Conservation (phyloP, 768 basidiomycete genomes). For the Galerina marginata region DNA sequence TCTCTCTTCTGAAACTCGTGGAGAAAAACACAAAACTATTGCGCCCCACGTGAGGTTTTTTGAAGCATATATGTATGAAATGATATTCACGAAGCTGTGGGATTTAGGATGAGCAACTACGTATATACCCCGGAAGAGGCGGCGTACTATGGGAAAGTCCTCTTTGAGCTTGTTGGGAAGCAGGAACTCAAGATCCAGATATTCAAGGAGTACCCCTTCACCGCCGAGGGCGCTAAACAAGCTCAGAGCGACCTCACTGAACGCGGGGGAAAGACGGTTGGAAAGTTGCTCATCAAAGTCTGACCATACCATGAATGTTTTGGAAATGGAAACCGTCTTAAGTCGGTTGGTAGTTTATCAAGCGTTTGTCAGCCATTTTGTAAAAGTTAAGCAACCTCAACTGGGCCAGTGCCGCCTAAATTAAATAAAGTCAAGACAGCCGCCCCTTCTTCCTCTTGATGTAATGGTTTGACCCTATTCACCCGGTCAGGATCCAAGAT, state of each 20-base stretch:
- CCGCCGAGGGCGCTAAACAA: constrained; percentile 74
- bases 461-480: too few species aligned
- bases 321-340: background rate
- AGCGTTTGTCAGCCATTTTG: too few species aligned
- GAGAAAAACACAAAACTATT: constrained; percentile 83
- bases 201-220: constrained; percentile 83
- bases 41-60: constrained; percentile 68
- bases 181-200: constrained; percentile 71
- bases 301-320: background rate
- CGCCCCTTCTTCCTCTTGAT: too few species aligned
- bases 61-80: background rate
- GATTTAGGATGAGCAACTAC: constrained; percentile 70
- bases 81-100: background rate
- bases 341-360: too few species aligned
- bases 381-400: too few species aligned
- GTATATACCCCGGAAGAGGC: constrained; percentile 76
- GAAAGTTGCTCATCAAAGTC: constrained; percentile 87
- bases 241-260: constrained; percentile 77
- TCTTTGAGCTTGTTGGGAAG: constrained; percentile 64
- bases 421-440: too few species aligned
- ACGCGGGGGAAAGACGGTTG: constrained; percentile 73
- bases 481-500: too few species aligned
- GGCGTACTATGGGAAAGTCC: constrained; percentile 62
- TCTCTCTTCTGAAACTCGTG: constrained; percentile 72
- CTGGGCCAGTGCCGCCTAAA: too few species aligned